phyloP scores from a whole-genome alignment of 192 early-diverging fungal genomes.

The Neocallimastix lanati region DNA sequence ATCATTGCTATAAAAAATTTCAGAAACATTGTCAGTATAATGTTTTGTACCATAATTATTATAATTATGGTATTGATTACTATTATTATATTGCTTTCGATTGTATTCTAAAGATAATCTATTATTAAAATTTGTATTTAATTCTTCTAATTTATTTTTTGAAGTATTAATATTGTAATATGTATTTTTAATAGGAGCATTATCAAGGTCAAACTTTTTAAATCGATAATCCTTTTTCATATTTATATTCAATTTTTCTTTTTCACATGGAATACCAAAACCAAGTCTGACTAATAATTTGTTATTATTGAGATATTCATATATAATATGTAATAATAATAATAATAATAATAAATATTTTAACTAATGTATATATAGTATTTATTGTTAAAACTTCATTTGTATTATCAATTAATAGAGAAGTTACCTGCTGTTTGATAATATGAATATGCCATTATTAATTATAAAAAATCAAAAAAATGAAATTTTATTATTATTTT shows the following conservation, averaged over 20 bases:
- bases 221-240: background rate
- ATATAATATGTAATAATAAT: no score
- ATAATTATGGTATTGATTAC: background rate
- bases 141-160: no score
- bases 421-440: background rate
- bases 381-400: no score
- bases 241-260: background rate
- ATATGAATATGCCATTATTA: background rate
- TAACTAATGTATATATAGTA: no score
- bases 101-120: background rate
- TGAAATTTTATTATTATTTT: no score
- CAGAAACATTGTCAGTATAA: background rate
- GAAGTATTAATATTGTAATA: no score
- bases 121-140: background rate
- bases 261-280: background rate
- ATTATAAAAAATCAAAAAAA: no score
- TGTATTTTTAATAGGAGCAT: no score
- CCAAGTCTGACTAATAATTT: background rate
- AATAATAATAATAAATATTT: no score
- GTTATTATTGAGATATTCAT: no score
- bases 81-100: background rate
- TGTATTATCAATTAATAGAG: no score
- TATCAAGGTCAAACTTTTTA: background rate
- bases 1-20: background rate
- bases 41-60: background rate